Percentiles rank a stretch among this genome's conserved stretches.
Conservation (phyloP, 768 basidiomycete species). For the Podaxis pistillaris region DNA sequence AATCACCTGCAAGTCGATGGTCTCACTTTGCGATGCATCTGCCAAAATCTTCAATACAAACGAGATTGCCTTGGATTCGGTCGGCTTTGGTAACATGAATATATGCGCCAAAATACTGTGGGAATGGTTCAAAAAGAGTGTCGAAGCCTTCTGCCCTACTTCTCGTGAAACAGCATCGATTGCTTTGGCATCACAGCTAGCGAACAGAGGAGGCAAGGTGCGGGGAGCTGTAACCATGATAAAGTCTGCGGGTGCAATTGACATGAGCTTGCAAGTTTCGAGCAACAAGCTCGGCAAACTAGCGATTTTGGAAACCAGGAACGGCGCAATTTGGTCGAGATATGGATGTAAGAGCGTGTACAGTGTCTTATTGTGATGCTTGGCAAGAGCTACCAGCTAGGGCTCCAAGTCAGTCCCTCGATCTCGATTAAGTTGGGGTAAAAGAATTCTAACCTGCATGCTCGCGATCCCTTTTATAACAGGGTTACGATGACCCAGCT, state of each 20-base stretch:
- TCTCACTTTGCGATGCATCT: constrained; percentile 38
- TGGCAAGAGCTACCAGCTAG: constrained; percentile 61
- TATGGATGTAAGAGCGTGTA: constrained; percentile 72
- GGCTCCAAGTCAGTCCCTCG: background rate
- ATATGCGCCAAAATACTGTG: constrained; percentile 63
- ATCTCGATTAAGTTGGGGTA: background rate
- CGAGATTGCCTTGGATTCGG: constrained; percentile 54
- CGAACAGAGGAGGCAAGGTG: constrained; percentile 71
- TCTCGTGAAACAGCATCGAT: constrained; percentile 62
- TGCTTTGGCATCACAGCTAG: constrained; percentile 52
- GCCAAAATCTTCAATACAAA: constrained; percentile 64
- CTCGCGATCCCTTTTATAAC: constrained; percentile 68
- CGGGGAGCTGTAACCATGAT: constrained; percentile 59
- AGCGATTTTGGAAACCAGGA: constrained; percentile 57
- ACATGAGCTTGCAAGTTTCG: constrained; percentile 71
- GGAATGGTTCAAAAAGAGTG: constrained; percentile 52
- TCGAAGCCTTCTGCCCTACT: constrained; percentile 40
- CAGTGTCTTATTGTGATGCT: constrained; percentile 54
- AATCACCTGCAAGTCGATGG: constrained; percentile 45
- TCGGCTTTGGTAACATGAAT: constrained; percentile 55
- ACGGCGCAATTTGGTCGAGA: constrained; percentile 63
- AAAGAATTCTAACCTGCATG: constrained; percentile 51
- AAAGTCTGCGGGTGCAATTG: constrained; percentile 55
- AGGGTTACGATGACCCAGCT: constrained; percentile 66
- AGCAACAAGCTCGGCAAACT: constrained; percentile 56